Evolutionary conservation across 108 stramenopile species (phyloP), one percentile per base, ranked within the genome.

Genomic region (Schizochytrium sp.): DNA sequence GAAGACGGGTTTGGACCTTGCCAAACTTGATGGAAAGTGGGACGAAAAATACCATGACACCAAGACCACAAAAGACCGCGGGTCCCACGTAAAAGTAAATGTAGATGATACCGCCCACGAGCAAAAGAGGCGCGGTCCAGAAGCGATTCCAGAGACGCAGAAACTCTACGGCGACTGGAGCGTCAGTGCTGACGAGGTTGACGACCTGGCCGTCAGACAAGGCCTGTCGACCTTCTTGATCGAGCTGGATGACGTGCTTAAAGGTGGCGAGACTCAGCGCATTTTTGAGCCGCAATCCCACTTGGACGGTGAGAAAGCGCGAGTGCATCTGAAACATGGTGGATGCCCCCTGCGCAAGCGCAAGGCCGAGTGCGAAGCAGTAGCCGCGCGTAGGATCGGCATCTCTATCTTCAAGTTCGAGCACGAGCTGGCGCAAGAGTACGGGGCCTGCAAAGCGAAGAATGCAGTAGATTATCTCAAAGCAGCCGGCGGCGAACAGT

Each of bases 101-200:
- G 92, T 93, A 95, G 25, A 97, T 18, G 12, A 95, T 92, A 48
- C 97, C 57, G 5, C 90, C 90, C 89, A 98, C 97, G 47, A 96
- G 93, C 89, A 96, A 92, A 23, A 97, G 89, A 88, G 97, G 97
- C 3, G 94, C 95, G 28, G 97, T 88, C 48, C 45, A 53, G 3
- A 83, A 83, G 45, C 76, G 76, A 23, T 83, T 83, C 45, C 45
- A 83, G 43, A 53, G 23, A 21, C 45, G 45, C 76, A 83, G 44
- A 60, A 99, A 96, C 8, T 97, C 94, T 76, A 97, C 96, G 83
- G 98, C 89, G 8, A 96, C 91, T 55, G 95, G 93, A 3, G 97
- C 97, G 93, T 99, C 98, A 72, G 97, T 96, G 23, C 93, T 92
- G 90, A 97, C 94, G 23, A 99, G 91, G 88, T 98, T 99, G 55